These are phyloP conservation scores for Penicillium atrosanguineum DNA, from an alignment of 495 filamentous ascomycete genomes.

Conservation along the genomic window DNA sequence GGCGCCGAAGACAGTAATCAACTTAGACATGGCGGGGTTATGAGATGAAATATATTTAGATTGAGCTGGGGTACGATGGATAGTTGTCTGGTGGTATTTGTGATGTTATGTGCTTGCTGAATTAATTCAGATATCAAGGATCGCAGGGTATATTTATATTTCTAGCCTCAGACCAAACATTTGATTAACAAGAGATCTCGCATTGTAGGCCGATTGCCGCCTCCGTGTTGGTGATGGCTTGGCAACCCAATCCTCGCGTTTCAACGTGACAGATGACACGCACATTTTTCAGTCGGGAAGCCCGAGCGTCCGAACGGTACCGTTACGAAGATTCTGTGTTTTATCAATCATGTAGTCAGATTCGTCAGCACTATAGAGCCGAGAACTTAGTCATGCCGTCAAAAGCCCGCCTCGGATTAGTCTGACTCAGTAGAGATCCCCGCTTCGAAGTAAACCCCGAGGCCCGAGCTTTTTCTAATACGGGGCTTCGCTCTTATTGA, in stretches of 20 bases:
- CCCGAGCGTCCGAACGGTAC: not conserved
- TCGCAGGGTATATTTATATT: not conserved
- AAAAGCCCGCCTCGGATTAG: too few species aligned
- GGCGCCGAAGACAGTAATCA: slow-evolving; percentile 47
- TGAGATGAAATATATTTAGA: not conserved
- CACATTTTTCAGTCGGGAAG: not conserved
- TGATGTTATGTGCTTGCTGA: not conserved
- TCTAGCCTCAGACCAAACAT: not conserved
- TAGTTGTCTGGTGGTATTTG: not conserved
- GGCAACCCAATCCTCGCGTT: too few species aligned
- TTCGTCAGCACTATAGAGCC: not conserved
- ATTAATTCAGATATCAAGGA: not conserved
- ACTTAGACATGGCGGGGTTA: slow-evolving; percentile 21
- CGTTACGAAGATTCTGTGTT: not conserved
- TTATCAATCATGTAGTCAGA: not conserved
- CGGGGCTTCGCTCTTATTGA: too few species aligned
- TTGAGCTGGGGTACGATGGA: not conserved
- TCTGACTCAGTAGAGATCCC: not conserved
- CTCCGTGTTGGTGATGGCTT: too few species aligned
- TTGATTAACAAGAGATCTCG: not conserved
- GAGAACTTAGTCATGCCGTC: not conserved
- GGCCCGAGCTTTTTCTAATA: not conserved
- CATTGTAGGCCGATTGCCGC: not conserved
- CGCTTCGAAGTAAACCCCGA: not conserved
- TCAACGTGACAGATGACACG: not conserved